Base-by-base conservation (phyloP, 371 early-diverging fungal genomes). In the Blakeslea trispora region DNA sequence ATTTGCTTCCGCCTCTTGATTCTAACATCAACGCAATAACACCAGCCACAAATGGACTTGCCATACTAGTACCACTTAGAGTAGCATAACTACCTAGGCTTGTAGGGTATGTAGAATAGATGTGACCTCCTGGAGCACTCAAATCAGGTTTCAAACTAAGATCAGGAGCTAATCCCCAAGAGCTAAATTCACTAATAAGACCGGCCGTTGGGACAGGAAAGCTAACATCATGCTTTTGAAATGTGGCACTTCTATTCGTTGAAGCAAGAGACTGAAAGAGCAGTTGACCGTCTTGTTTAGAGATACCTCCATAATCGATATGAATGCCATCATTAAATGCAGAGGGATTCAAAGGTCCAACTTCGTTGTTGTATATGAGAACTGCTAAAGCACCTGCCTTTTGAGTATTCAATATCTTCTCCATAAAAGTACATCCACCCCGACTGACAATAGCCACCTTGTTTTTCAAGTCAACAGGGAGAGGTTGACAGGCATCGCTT, bases 11-110 rank as follows among this genome's bases (percentile, higher is more conserved):
- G 18, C 73, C 70, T 43, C 58, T 41, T 9, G 72, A 58, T 37
- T 70, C 59, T 45, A 72, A 65, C 8, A 78, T 46, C 17, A 91
- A 66, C 6, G 91, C 90, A 19, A 84, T 79, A 23, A 79, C 64
- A 13, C 92, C 92, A 11, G 91, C 79, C 9, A 85, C 75, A 64
- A 86, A 87, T 0, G 92, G 91, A 41, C 85, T 81, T 1, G 92
- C 88, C 91, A 87, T 86, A 40, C 84, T 83, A 14, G 87, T 86
- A 7, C 87, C 86, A 54, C 76, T 79, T 5, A 78, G 53, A 1
- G 75, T 74, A 31, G 75, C 68, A 57, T 74, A 78, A 11, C 69
- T 50, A 19, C 78, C 78, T 8, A 72, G 42, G 9, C 35, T 48
- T 0, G 65, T 13, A 4, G 74, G 74, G 22, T 57, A 73, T 11